Evolutionary conservation across 2,329 filamentous ascomycete genomes (phyloP).

Genomic region (Gremmenia infestans): DNA sequence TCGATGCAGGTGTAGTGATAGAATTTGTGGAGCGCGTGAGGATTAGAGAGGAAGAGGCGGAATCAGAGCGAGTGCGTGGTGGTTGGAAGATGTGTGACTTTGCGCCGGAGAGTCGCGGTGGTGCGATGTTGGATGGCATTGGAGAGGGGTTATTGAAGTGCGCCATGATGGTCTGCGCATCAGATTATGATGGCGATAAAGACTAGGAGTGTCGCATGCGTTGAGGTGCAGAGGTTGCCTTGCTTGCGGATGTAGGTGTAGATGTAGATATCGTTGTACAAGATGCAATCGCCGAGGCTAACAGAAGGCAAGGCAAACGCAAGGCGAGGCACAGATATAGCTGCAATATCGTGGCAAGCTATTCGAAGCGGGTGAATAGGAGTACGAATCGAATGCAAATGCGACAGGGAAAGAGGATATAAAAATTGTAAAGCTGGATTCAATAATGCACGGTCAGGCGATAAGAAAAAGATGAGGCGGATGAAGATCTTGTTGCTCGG

Average conservation of each 20-base stretch:
- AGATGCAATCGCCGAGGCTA: background rate
- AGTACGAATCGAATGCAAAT: no score
- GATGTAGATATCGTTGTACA: background rate
- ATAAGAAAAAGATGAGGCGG: background rate
- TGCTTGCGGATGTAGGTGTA: background rate
- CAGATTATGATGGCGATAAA: background rate
- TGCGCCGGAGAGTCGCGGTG: slow-evolving; percentile 26
- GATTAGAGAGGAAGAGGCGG: slow-evolving; percentile 31
- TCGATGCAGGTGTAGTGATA: background rate
- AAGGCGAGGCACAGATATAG: no score
- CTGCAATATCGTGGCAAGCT: no score
- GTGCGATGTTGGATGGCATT: slow-evolving; percentile 19
- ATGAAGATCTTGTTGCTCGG: background rate
- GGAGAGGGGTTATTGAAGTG: slow-evolving; percentile 19
- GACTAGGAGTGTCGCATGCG: background rate
- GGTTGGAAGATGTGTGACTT: slow-evolving; percentile 39
- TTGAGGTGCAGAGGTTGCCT: background rate
- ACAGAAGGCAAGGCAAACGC: background rate
- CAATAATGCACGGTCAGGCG: background rate
- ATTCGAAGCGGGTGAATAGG: no score
- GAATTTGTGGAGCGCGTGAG: slow-evolving; percentile 22
- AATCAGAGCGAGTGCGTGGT: slow-evolving; percentile 36
- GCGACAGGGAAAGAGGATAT: no score
- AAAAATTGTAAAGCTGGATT: no score
- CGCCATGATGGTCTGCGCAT: slow-evolving; percentile 12